These are phyloP conservation scores for Remersonia thermophila DNA, from an alignment of 2,329 filamentous ascomycete species.

Conservation along the genomic window DNA sequence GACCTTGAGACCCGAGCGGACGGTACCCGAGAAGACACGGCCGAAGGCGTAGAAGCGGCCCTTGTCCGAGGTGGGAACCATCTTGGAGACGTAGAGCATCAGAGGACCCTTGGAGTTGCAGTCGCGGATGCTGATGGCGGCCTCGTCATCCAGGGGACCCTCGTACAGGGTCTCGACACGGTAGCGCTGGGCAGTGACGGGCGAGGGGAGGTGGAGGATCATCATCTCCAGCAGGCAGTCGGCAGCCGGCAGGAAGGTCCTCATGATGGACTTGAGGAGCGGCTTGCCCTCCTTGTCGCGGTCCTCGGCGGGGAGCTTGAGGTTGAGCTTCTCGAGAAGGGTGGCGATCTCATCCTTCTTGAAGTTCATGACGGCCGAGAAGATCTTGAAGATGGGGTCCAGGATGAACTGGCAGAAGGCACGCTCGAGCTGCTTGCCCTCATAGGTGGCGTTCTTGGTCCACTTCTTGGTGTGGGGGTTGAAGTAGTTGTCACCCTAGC, in stretches of 20 bases:
- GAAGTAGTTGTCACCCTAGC: constrained; percentile 96
- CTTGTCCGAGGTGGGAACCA: constrained; percentile 99
- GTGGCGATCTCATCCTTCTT: constrained; percentile 82
- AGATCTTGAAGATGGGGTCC: constrained; percentile 99
- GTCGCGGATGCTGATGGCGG: constrained; percentile 93
- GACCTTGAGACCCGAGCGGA: constrained; percentile 96
- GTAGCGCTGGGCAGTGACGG: constrained; percentile 91
- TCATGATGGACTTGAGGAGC: constrained; percentile 96
- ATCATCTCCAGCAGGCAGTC: constrained; percentile 99
- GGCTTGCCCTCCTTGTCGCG: constrained; percentile 92
- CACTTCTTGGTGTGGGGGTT: constrained; percentile 99
- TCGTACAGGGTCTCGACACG: constrained; percentile 98
- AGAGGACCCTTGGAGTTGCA: constrained; percentile 96
- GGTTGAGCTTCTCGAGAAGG: constrained; percentile 83
- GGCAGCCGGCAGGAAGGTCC: constrained; percentile 95
- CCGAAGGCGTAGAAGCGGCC: constrained; percentile 99
- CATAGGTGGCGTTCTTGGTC: constrained; percentile 70
- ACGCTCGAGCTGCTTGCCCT: constrained; percentile 88
- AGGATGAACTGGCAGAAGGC: constrained; percentile 99
- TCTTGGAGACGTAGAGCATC: constrained; percentile 99
- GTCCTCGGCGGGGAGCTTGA: constrained; percentile 82
- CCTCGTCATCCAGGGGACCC: constrained; percentile 85
- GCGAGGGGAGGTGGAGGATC: constrained; percentile 97
- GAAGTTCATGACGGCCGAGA: constrained; percentile 93
- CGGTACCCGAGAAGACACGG: constrained; percentile 99